Evolutionary conservation across 164 flowering plant species (phyloP).

Genomic region (Buxus sempervirens): DNA sequence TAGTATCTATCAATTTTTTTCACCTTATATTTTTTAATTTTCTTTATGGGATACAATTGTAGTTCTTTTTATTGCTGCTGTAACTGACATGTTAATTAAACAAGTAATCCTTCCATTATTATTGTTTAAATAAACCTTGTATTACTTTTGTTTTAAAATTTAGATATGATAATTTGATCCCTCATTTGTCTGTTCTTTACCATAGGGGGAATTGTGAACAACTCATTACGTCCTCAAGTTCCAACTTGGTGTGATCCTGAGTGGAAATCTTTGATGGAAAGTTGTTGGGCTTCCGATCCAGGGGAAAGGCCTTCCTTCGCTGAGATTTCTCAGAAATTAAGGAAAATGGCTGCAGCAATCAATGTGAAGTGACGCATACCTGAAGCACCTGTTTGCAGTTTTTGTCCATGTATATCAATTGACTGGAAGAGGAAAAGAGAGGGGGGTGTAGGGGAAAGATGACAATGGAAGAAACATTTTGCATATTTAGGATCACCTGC

Average conservation of each 20-base stretch:
- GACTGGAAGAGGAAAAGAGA: conserved; percentile 13
- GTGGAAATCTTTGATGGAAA: conserved; percentile 95
- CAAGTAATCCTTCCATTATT: no score
- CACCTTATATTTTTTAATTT: no score
- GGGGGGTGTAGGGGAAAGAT: no score
- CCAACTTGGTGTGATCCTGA: conserved; percentile 99
- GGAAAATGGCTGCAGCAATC: conserved; percentile 91
- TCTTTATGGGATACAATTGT: no score
- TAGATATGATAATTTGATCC: no score
- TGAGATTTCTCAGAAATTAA: conserved; percentile 79
- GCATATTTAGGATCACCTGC: conserved; percentile 18
- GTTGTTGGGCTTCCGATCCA: conserved; percentile 91
- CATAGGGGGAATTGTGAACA: conserved; percentile 92
- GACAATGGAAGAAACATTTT: conserved; percentile 13
- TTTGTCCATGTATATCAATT: conserved; percentile 18
- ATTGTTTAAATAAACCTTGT: no score
- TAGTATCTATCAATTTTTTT: no score
- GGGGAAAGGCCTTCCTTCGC: conserved; percentile 81
- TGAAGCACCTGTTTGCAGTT: conserved; percentile 16
- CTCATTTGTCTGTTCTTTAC: conserved; percentile 5
- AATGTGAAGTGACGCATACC: conserved; percentile 58
- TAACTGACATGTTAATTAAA: no score
- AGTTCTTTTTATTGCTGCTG: no score
- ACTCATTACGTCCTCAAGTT: conserved; percentile 79
- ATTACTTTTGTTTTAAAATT: no score